Conservation (phyloP, 805 yeast genomes). For the Wickerhamiella cacticola region DNA sequence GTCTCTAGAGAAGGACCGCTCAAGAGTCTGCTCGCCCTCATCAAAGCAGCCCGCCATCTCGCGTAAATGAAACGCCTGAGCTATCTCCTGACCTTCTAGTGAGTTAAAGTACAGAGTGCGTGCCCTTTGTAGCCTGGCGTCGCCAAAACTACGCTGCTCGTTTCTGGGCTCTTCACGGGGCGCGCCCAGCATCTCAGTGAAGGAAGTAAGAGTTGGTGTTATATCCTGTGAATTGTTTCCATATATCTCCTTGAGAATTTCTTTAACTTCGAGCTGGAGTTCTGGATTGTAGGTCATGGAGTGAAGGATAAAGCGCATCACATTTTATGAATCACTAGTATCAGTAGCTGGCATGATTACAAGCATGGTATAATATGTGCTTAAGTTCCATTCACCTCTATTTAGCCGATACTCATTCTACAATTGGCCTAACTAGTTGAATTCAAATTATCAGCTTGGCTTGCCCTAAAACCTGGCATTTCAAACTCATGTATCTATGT, state of each 20-base stretch:
- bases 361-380: no score
- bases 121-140: not conserved
- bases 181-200: constrained; percentile 5
- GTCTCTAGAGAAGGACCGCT: not conserved
- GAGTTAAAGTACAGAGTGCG: not conserved
- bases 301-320: not conserved
- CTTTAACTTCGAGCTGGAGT: not conserved
- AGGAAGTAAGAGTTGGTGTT: not conserved
- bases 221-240: not conserved
- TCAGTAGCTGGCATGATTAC: no score
- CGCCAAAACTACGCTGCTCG: not conserved
- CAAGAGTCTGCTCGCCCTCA: not conserved
- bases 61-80: not conserved
- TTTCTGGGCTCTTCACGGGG: not conserved
- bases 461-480: no score
- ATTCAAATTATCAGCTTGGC: no score
- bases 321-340: no score
- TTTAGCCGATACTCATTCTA: no score
- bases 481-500: no score
- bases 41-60: constrained; percentile 1
- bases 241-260: not conserved
- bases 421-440: no score
- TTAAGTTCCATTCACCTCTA: no score
- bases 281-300: not conserved
- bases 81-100: not conserved